Percentiles rank a stretch among this genome's conserved stretches.
These are phyloP conservation scores for Fragaria ananassa DNA, from an alignment of 306 rosid genomes.

Conservation along the genomic window DNA sequence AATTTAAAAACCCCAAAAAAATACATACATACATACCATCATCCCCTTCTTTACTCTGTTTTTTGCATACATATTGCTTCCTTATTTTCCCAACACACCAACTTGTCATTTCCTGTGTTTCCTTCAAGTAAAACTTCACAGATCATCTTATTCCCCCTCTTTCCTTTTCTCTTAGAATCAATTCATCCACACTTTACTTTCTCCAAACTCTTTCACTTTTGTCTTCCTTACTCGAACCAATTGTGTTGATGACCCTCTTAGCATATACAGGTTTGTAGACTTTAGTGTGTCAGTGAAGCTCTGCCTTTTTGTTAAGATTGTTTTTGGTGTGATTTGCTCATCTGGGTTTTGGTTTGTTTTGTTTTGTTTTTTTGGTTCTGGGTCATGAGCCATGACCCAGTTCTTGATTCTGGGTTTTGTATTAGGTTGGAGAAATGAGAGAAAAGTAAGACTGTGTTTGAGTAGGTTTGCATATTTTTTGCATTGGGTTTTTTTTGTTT, in stretches of 20 bases:
- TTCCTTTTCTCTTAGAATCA: constrained; percentile 28
- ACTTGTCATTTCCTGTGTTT: background rate
- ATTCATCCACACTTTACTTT: constrained; percentile 11
- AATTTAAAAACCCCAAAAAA: constrained; percentile 3
- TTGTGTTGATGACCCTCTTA: constrained; percentile 27
- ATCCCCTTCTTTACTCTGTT: background rate
- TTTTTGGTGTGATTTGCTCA: constrained; percentile 15
- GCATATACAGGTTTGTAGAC: constrained; percentile 27
- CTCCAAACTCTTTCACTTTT: constrained; percentile 15
- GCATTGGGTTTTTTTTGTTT: constrained; percentile 2
- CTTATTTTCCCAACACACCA: background rate
- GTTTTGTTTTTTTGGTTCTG: constrained; percentile 1
- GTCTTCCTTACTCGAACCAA: constrained; percentile 12
- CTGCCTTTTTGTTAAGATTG: background rate
- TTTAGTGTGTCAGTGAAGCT: constrained; percentile 15
- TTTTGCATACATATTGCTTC: background rate
- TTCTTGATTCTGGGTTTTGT: constrained; percentile 29
- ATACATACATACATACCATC: background rate
- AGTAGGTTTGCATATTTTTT: constrained; percentile 7
- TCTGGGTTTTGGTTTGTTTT: constrained; percentile 16
- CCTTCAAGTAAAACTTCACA: background rate
- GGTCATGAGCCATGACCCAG: constrained; percentile 11
- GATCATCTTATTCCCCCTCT: constrained; percentile 6
- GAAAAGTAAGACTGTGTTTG: constrained; percentile 19
- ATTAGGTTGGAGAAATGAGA: constrained; percentile 19